A percentile compares a stretch with the other conserved stretches of the same genome.
phyloP scores from a whole-genome alignment of 352 stramenopile species.

The Globisporangium nagaii region DNA sequence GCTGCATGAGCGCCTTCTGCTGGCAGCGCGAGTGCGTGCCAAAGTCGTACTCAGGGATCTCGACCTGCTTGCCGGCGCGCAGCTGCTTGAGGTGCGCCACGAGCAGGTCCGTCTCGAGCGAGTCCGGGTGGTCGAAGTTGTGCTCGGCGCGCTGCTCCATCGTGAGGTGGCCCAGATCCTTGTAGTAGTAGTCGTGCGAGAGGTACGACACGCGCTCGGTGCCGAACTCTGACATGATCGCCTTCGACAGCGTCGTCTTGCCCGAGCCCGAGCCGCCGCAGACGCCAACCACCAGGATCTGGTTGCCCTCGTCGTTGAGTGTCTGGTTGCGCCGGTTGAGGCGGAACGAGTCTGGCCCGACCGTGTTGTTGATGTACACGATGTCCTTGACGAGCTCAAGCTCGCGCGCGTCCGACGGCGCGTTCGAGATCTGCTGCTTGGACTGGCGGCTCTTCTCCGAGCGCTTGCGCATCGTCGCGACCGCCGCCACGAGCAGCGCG shows the following conservation, averaged over 20 bases:
- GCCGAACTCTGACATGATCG: slow-evolving; percentile 88
- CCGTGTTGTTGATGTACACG: slow-evolving; percentile 78
- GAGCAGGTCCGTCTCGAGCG: slow-evolving; percentile 94
- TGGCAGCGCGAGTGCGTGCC: slow-evolving; percentile 88
- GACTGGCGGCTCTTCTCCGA: slow-evolving; percentile 36
- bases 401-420: slow-evolving; percentile 49
- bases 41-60: slow-evolving; percentile 95
- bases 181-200: slow-evolving; percentile 97
- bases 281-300: slow-evolving; percentile 89
- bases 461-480: slow-evolving; percentile 36
- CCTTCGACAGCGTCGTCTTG: slow-evolving; percentile 89
- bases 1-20: slow-evolving; percentile 72
- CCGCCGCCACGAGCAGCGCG: slow-evolving; percentile 39
- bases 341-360: slow-evolving; percentile 37
- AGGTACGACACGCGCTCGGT: slow-evolving; percentile 90
- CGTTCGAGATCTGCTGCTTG: slow-evolving; percentile 34
- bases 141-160: slow-evolving; percentile 85
- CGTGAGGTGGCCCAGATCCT: slow-evolving; percentile 85
- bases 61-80: slow-evolving; percentile 78
- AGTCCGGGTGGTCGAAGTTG: slow-evolving; percentile 98
- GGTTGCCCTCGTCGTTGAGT: slow-evolving; percentile 49
- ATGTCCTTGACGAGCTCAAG: slow-evolving; percentile 81
- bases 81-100: slow-evolving; percentile 89
- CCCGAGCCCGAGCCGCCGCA: slow-evolving; percentile 89
- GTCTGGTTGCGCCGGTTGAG: slow-evolving; percentile 28